These are phyloP conservation scores for Phytophthora cajani DNA, from an alignment of 352 stramenopile genomes.

Conservation along the genomic window DNA sequence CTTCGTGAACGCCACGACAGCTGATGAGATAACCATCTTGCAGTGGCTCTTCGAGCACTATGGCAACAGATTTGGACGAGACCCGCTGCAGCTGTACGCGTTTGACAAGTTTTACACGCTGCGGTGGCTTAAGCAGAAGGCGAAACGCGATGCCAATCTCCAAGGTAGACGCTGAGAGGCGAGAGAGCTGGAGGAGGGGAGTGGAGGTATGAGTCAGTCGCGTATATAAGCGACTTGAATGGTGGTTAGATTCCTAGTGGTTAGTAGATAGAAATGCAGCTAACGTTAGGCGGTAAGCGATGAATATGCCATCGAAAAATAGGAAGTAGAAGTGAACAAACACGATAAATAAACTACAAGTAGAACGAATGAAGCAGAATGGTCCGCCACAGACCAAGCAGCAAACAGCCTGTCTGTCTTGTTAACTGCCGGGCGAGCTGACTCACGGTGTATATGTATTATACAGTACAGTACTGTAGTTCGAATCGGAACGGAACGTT, in stretches of 20 bases:
- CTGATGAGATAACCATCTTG: conserved; percentile 46
- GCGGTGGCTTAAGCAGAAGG: conserved; percentile 45
- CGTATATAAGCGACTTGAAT: conserved; percentile 26
- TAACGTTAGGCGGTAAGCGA: not conserved
- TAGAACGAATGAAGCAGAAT: not conserved
- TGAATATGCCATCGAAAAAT: conserved; percentile 1
- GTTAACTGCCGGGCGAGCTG: not conserved
- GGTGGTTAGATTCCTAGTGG: conserved; percentile 13
- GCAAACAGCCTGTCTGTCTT: conserved; percentile 14
- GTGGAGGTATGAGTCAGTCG: conserved; percentile 3
- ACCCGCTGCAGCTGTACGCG: conserved; percentile 44
- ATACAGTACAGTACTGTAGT: too few relatives aligned
- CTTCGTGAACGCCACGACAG: conserved; percentile 45
- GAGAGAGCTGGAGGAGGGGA: not conserved
- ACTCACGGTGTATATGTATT: not conserved
- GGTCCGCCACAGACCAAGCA: not conserved
- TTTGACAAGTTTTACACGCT: conserved; percentile 48
- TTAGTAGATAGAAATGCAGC: not conserved
- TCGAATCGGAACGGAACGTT: not conserved
- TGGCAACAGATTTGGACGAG: conserved; percentile 31
- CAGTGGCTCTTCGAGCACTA: conserved; percentile 48
- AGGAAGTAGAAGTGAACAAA: conserved; percentile 15
- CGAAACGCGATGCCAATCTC: not conserved
- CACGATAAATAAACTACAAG: not conserved
- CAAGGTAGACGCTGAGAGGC: not conserved